Base-by-base conservation (phyloP, 176 grass and related monocot genomes). In the Musa acuminata region DNA sequence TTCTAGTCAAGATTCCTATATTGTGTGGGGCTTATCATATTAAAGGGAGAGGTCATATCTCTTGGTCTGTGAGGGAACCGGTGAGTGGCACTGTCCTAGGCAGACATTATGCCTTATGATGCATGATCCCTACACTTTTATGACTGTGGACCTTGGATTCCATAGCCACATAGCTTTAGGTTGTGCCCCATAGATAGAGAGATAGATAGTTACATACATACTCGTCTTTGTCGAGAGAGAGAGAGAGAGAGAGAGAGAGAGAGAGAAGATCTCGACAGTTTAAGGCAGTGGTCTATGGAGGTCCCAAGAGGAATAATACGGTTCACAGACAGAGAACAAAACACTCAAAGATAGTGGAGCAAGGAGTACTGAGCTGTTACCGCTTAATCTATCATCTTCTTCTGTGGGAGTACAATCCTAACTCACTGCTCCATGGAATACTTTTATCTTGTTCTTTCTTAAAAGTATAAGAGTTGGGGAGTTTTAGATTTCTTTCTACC, bases 111-210 rank as follows among this genome's bases (percentile, higher is more conserved):
- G 35, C 67, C 48, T 8, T 50, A 51, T 70, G 67, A 70, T 70
- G 67, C 43, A 20, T 51, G 16, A 70, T 70, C 43, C 67, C 67
- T 50, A 19, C 19, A 70, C 67, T 70, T 43, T 70, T 70, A 70
- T n/a, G 19, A 50, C 48, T 51, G 67, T 70, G 67, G 67, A 70
- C 67, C 67, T 70, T 70, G 67, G 67, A 70, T 70, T 51, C 67
- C 67, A 51, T 21, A 5, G 67, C 1, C 57, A 27, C 11, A 13
- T 9, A 65, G 22, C 8, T 65, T 65, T 65, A 65, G 63, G 9
- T 48, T 70, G 67, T 70, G 67, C 43, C 67, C 48, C 48, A 60
- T 20, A 19, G 35, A 35, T 35, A 0, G 54, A 16, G 54, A 57
- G 54, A 16, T 11, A 57, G 54, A 58, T 11, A 58, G 54, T 2